Evolutionary conservation across 192 early-diverging fungal genomes (phyloP), one percentile per base, ranked within the genome.

Genomic region (Dissophora ornata): DNA sequence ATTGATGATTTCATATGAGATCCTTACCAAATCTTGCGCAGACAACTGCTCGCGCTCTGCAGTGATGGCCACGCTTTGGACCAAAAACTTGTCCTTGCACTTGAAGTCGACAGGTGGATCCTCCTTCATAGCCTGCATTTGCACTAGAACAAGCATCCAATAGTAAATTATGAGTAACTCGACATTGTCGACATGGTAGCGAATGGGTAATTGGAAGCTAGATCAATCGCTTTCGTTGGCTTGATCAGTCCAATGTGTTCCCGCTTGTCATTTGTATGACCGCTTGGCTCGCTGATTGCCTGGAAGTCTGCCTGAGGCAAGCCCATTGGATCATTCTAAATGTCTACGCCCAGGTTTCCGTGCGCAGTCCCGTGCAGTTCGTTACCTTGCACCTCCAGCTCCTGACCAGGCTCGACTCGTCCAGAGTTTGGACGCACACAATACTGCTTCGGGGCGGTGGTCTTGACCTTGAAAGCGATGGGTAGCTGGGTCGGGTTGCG

Each of bases 381-480:
- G 55, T 80, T 89, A 91, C 91, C 85, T 83, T 94, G 90, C 10
- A 99, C 88, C 48, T 93, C 88, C 44, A 91, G 70, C 12, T 83
- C 77, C 11, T 82, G 59, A 21, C 89, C 82, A 5, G 96, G 85
- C 25, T 85, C 85, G 55, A 99, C 87, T 36, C 87, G 81, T 16
- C 95, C 96, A 28, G 91, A 87, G 79, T 97, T 99, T 44, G 97
- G 96, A 21, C 95, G 87, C 36, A 99, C 97, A 73, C 95, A 97
- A 80, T 97, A 99, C 64, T 94, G 91, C 82, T 95, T 97, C 38
- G 97, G 97, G 2, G 97, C 97, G 10, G 97, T 99, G 18, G 97
- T 99, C 67, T 99, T 99, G 73, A 99, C 93, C 77, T 99, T 98
- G 87, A 96, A 99, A n/a, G 94, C 93, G 30, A 96, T 83, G 1